These are phyloP conservation scores for Penicillium bovifimosum DNA, from an alignment of 495 filamentous ascomycete species.

Conservation along the genomic window DNA sequence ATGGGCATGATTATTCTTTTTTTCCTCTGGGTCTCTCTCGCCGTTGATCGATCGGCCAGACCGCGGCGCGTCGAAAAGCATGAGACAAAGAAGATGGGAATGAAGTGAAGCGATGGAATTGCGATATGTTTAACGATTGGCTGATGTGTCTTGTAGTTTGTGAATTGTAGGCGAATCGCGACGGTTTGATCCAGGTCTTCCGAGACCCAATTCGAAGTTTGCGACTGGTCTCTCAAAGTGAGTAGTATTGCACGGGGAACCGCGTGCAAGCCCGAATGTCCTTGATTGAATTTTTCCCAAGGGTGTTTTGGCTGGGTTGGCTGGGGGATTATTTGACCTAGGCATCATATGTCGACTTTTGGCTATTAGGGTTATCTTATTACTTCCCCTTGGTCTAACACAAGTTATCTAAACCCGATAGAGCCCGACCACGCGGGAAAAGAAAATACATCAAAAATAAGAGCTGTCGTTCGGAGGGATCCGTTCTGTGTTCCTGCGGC, in stretches of 20 bases:
- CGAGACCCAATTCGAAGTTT: slow-evolving; percentile 11
- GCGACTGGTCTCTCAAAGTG: slow-evolving; percentile 3
- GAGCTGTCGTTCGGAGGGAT: slow-evolving; percentile 22
- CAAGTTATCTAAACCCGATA: slow-evolving; percentile 13
- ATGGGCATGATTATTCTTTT: neutral
- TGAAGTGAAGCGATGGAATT: neutral
- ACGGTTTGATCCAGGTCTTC: slow-evolving; percentile 3
- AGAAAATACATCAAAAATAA: slow-evolving; percentile 1
- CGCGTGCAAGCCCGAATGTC: slow-evolving; percentile 13
- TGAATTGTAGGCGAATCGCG: neutral
- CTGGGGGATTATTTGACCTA: slow-evolving; percentile 16
- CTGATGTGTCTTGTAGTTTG: slow-evolving; percentile 9
- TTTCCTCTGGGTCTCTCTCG: neutral
- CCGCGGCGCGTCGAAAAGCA: neutral
- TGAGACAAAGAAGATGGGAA: slow-evolving; percentile 1
- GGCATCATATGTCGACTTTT: slow-evolving; percentile 27
- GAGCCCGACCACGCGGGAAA: slow-evolving; percentile 27
- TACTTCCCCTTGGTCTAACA: neutral
- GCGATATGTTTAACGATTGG: slow-evolving; percentile 6
- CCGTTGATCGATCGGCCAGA: neutral
- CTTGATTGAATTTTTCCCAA: slow-evolving; percentile 12
- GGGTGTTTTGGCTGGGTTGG: slow-evolving; percentile 3
- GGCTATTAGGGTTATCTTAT: slow-evolving; percentile 9
- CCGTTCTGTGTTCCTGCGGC: slow-evolving; percentile 29
- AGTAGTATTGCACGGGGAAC: slow-evolving; percentile 13